A percentile compares a stretch with the other conserved stretches of the same genome.
Conservation (phyloP, 345 rosid genomes). For the Stellera chamaejasme region DNA sequence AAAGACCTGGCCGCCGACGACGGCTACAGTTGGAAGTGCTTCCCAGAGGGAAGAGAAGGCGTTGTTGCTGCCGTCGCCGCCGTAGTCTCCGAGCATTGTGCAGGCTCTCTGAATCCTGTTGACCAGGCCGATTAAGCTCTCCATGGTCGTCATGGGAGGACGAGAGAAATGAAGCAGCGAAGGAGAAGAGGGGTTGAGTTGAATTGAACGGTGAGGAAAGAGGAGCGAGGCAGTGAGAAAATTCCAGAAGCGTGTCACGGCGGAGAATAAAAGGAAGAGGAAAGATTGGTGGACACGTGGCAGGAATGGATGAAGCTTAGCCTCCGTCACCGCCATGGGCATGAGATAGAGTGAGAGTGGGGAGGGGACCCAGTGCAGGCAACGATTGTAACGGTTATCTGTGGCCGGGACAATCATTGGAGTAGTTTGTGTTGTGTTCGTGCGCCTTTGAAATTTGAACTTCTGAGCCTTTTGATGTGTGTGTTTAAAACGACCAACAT, state of each 20-base stretch:
- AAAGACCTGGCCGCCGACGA: slow-evolving; percentile 57
- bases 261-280: neutral
- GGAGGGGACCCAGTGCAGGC: too few relatives aligned
- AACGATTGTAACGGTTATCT: too few relatives aligned
- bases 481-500: too few relatives aligned
- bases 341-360: too few relatives aligned
- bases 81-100: slow-evolving; percentile 54
- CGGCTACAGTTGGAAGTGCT: slow-evolving; percentile 60
- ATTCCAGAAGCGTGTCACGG: neutral
- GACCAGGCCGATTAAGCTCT: slow-evolving; percentile 49
- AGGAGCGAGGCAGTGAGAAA: neutral
- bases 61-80: slow-evolving; percentile 16
- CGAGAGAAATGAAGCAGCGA: neutral
- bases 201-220: neutral
- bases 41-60: slow-evolving; percentile 66
- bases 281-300: neutral
- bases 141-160: slow-evolving; percentile 33
- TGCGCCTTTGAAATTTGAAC: slow-evolving; percentile 2
- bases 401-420: too few relatives aligned
- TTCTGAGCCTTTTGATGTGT: neutral
- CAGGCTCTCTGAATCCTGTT: slow-evolving; percentile 54
- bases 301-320: neutral
- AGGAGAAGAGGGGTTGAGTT: neutral
- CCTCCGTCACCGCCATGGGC: neutral
- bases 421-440: neutral